These are phyloP conservation scores for Conoideocrella luteorostrata DNA, from an alignment of 2,329 filamentous ascomycete genomes.

Conservation along the genomic window DNA sequence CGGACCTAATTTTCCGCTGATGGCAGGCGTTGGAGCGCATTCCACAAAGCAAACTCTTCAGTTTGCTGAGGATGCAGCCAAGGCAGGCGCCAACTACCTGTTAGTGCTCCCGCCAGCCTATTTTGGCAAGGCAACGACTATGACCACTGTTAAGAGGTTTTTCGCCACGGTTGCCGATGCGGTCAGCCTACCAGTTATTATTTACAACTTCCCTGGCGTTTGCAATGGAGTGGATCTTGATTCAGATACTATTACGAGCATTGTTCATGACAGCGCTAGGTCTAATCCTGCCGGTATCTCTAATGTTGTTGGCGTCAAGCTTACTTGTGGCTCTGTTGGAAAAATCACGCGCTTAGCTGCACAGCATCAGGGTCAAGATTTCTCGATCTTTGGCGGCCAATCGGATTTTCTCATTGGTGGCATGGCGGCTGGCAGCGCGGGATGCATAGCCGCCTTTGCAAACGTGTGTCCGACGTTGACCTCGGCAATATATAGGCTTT, in stretches of 20 bases:
- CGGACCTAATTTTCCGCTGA: conserved; percentile 80
- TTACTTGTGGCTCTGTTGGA: conserved; percentile 68
- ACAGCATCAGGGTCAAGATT: conserved; percentile 45
- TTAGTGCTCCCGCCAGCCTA: conserved; percentile 12
- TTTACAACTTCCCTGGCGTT: conserved; percentile 69
- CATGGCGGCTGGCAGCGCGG: conserved; percentile 50
- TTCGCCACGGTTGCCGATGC: conserved; percentile 42
- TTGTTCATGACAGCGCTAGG: conserved; percentile 18
- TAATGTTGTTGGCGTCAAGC: conserved; percentile 65
- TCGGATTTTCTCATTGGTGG: conserved; percentile 63
- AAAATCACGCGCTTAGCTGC: conserved; percentile 59
- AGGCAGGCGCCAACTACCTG: conserved; percentile 19
- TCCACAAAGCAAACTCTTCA: conserved; percentile 58
- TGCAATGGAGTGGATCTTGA: conserved; percentile 61
- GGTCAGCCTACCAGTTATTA: conserved; percentile 56
- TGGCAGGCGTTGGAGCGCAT: conserved; percentile 62
- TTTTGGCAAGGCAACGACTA: conserved; percentile 35
- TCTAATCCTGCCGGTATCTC: conserved; percentile 18
- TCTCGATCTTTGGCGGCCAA: conserved; percentile 66
- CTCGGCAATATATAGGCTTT: conserved; percentile 8
- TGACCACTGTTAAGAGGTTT: conserved; percentile 27
- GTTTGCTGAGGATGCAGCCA: conserved; percentile 49
- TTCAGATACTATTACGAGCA: conserved; percentile 51
- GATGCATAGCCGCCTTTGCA: conserved; percentile 56
- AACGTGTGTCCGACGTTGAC: conserved; percentile 56